Percentiles rank a stretch among this genome's conserved stretches.
phyloP scores from a whole-genome alignment of 495 filamentous ascomycete genomes.

The Tuber aestivum region DNA sequence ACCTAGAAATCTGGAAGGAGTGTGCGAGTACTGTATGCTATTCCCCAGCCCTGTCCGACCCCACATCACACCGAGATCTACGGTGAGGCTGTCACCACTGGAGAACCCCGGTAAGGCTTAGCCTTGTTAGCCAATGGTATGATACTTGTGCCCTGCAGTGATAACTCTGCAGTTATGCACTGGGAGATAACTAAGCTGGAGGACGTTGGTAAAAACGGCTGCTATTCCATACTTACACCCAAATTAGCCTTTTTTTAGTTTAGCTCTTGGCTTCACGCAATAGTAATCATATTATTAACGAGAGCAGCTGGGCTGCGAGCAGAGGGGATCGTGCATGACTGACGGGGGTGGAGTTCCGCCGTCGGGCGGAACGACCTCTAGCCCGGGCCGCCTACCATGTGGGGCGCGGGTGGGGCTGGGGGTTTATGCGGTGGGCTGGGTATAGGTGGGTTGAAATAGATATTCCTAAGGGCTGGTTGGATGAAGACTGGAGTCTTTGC shows the following conservation, averaged over 20 bases:
- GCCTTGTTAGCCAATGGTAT: neutral
- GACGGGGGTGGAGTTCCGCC: neutral
- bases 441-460: neutral
- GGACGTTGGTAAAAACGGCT: too few relatives aligned
- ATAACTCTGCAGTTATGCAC: neutral
- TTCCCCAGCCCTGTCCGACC: neutral
- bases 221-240: too few relatives aligned
- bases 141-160: too few relatives aligned
- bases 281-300: too few relatives aligned
- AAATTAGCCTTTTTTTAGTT: too few relatives aligned
- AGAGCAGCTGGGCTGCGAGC: too few relatives aligned
- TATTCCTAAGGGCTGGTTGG: neutral
- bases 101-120: neutral
- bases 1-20: neutral
- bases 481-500: neutral
- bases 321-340: neutral
- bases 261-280: too few relatives aligned
- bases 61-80: neutral
- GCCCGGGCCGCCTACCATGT: neutral
- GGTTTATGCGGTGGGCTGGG: neutral
- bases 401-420: neutral
- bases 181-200: too few relatives aligned
- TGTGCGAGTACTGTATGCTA: neutral
- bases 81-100: neutral
- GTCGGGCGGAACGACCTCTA: neutral